phyloP scores from a whole-genome alignment of 1,284 basidiomycete species.

The Serendipita sp. region DNA sequence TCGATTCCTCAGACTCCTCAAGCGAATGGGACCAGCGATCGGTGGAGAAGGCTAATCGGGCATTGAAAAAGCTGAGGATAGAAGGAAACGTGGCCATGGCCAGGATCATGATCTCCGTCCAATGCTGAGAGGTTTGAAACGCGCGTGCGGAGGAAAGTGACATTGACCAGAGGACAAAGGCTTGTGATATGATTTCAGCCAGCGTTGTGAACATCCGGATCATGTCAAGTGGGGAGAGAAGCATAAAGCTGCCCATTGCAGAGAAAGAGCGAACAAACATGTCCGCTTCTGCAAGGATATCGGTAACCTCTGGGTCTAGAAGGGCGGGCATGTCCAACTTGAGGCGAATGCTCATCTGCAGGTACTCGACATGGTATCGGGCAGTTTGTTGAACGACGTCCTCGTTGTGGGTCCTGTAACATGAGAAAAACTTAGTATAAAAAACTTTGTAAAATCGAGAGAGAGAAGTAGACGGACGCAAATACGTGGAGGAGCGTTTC shows the following conservation, averaged over 20 bases:
- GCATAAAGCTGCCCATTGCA: constrained; percentile 48
- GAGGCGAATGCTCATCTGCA: constrained; percentile 61
- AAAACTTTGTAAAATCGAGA: neutral
- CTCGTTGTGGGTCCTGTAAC: constrained; percentile 48
- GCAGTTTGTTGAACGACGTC: constrained; percentile 53
- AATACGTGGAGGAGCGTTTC: constrained; percentile 56
- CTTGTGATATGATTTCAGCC: constrained; percentile 55
- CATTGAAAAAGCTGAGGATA: constrained; percentile 1
- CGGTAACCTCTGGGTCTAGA: constrained; percentile 51
- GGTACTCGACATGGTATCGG: constrained; percentile 54
- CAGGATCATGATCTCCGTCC: constrained; percentile 1
- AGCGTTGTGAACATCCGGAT: constrained; percentile 53
- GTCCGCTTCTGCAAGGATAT: constrained; percentile 71
- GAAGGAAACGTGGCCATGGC: constrained; percentile 9
- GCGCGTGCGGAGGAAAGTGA: constrained; percentile 39
- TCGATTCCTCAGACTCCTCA: constrained; percentile 2
- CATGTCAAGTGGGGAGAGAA: constrained; percentile 63
- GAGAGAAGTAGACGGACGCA: constrained; percentile 37
- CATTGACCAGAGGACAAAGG: constrained; percentile 52
- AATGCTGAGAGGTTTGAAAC: constrained; percentile 7
- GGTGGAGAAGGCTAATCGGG: constrained; percentile 11
- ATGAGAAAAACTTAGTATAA: neutral
- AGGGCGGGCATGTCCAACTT: constrained; percentile 64
- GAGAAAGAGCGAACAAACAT: constrained; percentile 62
- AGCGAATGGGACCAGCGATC: constrained; percentile 5